Evolutionary conservation across 2,329 filamentous ascomycete species (phyloP).

Genomic region (Sodiomyces alkalinus): DNA sequence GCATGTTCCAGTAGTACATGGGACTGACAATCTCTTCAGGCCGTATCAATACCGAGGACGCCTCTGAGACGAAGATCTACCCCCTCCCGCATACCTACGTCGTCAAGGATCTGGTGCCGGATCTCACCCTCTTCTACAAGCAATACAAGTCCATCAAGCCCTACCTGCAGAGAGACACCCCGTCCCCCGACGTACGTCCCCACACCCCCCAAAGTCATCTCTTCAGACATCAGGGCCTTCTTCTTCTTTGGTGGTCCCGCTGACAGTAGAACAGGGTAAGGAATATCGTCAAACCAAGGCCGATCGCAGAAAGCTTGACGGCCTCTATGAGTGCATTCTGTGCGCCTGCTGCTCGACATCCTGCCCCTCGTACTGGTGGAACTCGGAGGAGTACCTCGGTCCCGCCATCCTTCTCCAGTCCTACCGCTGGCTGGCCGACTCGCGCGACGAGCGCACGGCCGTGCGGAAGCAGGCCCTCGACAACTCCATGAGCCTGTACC

Average conservation of each 20-base stretch:
- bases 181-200: constrained; percentile 62
- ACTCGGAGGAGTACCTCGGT: constrained; percentile 94
- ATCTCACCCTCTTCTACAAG: constrained; percentile 98
- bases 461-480: constrained; percentile 85
- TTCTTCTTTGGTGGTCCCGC: not conserved
- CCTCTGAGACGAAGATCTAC: constrained; percentile 83
- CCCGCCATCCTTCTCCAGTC: constrained; percentile 94
- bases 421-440: constrained; percentile 94
- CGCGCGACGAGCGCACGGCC: constrained; percentile 75
- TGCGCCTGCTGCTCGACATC: constrained; percentile 98
- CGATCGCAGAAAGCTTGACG: constrained; percentile 92
- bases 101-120: constrained; percentile 96
- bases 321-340: constrained; percentile 97
- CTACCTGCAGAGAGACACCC: constrained; percentile 83
- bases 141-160: constrained; percentile 99
- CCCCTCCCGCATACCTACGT: constrained; percentile 97
- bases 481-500: constrained; percentile 98
- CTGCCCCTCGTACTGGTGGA: constrained; percentile 99
- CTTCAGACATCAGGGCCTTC: too few species aligned
- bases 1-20: too few species aligned
- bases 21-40: constrained; percentile 44
- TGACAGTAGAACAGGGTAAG: constrained; percentile 47
- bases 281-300: constrained; percentile 84
- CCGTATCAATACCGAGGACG: constrained; percentile 77
- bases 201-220: not conserved